Conservation (phyloP, 2,329 filamentous ascomycete genomes). For the Diaporthe citri region DNA sequence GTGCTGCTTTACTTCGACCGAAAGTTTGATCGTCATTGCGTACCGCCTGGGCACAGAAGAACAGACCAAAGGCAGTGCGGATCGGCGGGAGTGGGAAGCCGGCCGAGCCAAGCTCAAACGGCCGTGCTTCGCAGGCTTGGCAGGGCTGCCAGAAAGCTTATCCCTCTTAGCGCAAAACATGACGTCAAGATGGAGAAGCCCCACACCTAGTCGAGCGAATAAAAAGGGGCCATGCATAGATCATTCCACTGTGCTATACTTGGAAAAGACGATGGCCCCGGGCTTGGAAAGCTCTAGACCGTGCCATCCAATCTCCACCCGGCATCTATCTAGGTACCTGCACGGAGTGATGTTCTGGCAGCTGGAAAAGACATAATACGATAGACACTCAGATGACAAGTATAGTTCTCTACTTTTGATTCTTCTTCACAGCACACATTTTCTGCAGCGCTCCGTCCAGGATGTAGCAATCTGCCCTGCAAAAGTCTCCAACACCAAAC, state of each 20-base stretch:
- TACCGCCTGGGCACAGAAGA: background rate
- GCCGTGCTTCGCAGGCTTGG: background rate
- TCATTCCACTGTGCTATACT: too few species aligned
- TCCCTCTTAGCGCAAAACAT: background rate
- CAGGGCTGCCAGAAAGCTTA: slow-evolving; percentile 28
- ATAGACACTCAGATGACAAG: too few species aligned
- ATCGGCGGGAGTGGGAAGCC: slow-evolving; percentile 10
- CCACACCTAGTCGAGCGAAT: background rate
- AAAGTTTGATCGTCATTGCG: slow-evolving; percentile 2
- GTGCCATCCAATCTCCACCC: background rate
- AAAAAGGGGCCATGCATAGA: too few species aligned
- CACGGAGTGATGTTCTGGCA: background rate
- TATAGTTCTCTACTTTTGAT: too few species aligned
- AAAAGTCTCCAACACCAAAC: too few species aligned
- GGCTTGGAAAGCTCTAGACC: background rate
- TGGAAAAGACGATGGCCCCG: background rate
- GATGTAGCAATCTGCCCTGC: too few species aligned
- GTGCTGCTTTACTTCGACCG: too few species aligned
- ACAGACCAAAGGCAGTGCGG: background rate
- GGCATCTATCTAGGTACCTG: background rate
- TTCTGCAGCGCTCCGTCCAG: too few species aligned
- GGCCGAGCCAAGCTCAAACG: slow-evolving; percentile 14
- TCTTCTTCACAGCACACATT: too few species aligned
- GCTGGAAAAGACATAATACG: background rate
- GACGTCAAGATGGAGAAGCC: background rate